phyloP scores from a whole-genome alignment of 768 basidiomycete genomes.

The Astraeus odoratus region DNA sequence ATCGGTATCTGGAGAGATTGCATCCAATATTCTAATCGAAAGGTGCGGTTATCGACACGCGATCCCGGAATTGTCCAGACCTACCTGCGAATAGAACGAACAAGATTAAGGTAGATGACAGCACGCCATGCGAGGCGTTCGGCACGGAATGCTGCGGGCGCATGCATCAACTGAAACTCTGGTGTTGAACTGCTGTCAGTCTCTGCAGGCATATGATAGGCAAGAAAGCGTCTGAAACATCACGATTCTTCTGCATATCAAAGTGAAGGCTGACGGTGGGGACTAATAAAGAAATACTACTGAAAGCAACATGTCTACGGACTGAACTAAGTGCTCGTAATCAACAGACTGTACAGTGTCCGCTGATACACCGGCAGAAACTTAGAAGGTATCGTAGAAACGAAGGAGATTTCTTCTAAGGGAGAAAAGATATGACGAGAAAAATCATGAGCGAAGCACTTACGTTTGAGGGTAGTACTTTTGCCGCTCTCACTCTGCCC shows the following conservation, averaged over 20 bases:
- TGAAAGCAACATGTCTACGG: neutral
- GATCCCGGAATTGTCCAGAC: conserved; percentile 14
- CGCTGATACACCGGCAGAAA: no score
- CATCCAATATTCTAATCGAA: conserved; percentile 57
- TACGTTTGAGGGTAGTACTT: conserved; percentile 84
- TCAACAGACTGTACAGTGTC: neutral
- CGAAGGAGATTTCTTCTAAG: neutral
- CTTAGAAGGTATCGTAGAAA: neutral
- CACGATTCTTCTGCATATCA: neutral
- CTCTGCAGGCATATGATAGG: neutral
- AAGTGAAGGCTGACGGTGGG: no score
- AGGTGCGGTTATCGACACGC: neutral
- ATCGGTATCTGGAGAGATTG: conserved; percentile 61
- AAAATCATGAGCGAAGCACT: conserved; percentile 30
- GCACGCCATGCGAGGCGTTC: conserved; percentile 83
- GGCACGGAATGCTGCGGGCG: conserved; percentile 67
- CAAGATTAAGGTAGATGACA: conserved; percentile 84
- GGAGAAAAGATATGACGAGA: neutral
- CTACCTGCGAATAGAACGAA: conserved; percentile 72
- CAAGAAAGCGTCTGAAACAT: neutral
- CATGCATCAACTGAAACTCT: conserved; percentile 83
- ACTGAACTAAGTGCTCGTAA: neutral
- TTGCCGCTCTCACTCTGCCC: conserved; percentile 90
- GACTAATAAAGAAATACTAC: neutral
- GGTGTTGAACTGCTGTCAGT: conserved; percentile 17